Evolutionary conservation across 345 rosid genomes (phyloP), one percentile per base, ranked within the genome.

Genomic region (Crucihimalaya himalaica): DNA sequence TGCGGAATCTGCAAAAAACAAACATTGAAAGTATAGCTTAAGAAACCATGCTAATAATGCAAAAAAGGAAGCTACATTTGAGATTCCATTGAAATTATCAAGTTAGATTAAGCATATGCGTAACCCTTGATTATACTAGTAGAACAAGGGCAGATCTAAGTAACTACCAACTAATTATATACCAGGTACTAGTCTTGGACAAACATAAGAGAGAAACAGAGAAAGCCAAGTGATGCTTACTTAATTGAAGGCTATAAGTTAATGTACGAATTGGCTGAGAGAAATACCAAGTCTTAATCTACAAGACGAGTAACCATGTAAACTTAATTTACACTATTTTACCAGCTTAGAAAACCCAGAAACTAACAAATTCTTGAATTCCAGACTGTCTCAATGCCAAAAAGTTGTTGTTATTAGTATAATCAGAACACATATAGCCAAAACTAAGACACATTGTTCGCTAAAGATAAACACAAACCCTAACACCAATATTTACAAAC

Each of bases 1-100:
- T 88, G 97, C n/a, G 95, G 95, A 65, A 91, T 87, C 97, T 88
- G 80, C 61, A 68, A 48, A 10, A 43, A 1, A 1, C 15, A 34
- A 35, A 51, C 9, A 57, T 9, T 4, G 4, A 50, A 39, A 1
- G 21, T 19, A 20, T 42, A 8, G 15, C 20, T 28, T 37, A 15
- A 15, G 6, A 29, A 14, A 10, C 10, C 16, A 40, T 29, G 20
- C 18, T 21, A n/a, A 46, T 0, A 40, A 14, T 20, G 16, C 29
- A 0, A 42, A 0, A 31, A 32, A 21, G 12, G 6, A 42, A 6
- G 4, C 16, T 56, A 40, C 1, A 21, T 54, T 25, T 8, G 48
- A 21, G 8, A 19, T 23, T 14, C 19, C 2, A 4, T 15, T 20
- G 12, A 37, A 19, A 7, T 59, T 6, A 11, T 19, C 46, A 37